Percentiles rank a stretch among this genome's conserved stretches.
phyloP scores from a whole-genome alignment of 805 yeast genomes.

The Komagataella mondaviorum region DNA sequence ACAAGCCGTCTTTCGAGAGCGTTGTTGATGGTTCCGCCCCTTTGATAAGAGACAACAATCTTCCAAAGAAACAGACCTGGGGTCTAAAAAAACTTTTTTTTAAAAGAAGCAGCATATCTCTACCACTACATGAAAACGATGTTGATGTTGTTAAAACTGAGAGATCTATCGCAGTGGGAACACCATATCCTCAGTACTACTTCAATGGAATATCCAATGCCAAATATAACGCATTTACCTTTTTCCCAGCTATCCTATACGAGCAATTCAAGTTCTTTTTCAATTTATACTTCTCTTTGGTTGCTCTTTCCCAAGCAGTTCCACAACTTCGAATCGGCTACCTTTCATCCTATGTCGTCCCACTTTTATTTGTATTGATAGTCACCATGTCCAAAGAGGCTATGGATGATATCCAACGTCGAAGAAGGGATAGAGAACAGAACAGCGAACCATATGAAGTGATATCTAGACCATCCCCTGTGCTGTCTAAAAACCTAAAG shows the following conservation, averaged over 20 bases:
- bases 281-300: conserved; percentile 81
- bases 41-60: neutral
- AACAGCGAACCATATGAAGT: conserved; percentile 77
- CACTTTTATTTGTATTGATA: conserved; percentile 80
- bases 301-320: conserved; percentile 85
- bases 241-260: conserved; percentile 77
- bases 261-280: conserved; percentile 97
- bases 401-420: conserved; percentile 79
- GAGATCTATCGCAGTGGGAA: neutral
- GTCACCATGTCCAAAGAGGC: conserved; percentile 97
- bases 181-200: neutral
- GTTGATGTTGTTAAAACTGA: neutral
- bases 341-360: conserved; percentile 83
- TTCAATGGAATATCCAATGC: conserved; percentile 82
- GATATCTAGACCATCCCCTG: conserved; percentile 27
- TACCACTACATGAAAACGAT: conserved; percentile 12
- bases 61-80: neutral
- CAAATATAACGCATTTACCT: conserved; percentile 78
- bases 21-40: neutral
- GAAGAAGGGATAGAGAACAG: conserved; percentile 82
- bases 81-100: neutral
- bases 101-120: conserved; percentile 12
- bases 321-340: conserved; percentile 91
- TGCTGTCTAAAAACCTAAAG: conserved; percentile 46
- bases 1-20: neutral